These are phyloP conservation scores for Graphilbum sp. DNA, from an alignment of 2,329 filamentous ascomycete species.

Conservation along the genomic window DNA sequence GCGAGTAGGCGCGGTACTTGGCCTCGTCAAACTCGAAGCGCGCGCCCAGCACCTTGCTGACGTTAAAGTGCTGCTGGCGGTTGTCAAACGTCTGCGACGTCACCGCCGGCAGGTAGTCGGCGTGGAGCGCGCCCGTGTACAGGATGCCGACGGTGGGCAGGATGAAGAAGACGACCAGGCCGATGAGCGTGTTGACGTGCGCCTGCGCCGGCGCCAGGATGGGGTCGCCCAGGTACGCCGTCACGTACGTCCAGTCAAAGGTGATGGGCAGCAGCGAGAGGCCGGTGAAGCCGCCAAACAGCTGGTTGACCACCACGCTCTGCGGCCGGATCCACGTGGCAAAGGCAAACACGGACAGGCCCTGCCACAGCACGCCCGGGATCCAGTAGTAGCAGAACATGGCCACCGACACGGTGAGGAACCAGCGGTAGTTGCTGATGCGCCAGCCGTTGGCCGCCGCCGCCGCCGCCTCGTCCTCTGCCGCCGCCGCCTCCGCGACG, in stretches of 20 bases:
- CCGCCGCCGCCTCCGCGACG: constrained; percentile 15
- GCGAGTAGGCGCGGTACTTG: constrained; percentile 33
- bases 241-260: constrained; percentile 20
- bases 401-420: constrained; percentile 22
- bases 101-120: constrained; percentile 32
- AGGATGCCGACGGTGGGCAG: constrained; percentile 41
- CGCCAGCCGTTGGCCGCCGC: not conserved
- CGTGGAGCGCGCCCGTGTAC: constrained; percentile 42
- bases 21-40: constrained; percentile 14
- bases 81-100: constrained; percentile 34
- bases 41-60: constrained; percentile 18
- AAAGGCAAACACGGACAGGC: constrained; percentile 31
- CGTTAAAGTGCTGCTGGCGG: constrained; percentile 29
- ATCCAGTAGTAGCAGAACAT: constrained; percentile 38
- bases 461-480: not conserved
- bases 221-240: constrained; percentile 6
- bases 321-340: constrained; percentile 34
- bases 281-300: constrained; percentile 18
- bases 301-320: constrained; percentile 15
- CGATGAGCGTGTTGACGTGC: constrained; percentile 45
- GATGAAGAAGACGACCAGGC: constrained; percentile 35
- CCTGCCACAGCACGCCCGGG: constrained; percentile 30
- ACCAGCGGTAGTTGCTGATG: too few species aligned
- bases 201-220: constrained; percentile 29
- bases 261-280: constrained; percentile 18